phyloP scores from a whole-genome alignment of 495 filamentous ascomycete species.

The Neurospora tetraspora region DNA sequence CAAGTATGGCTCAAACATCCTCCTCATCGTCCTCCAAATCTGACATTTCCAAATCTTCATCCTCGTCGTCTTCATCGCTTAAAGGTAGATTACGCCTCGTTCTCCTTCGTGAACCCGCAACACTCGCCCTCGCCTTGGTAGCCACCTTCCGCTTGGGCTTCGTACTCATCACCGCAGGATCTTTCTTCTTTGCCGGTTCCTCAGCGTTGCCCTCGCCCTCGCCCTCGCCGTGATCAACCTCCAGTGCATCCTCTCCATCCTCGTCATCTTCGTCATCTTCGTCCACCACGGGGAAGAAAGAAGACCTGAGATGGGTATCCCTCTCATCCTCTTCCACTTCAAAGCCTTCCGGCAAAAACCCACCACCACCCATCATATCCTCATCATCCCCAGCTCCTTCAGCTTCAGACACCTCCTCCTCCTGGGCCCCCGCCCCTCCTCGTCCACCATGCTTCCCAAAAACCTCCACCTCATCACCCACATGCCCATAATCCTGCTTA shows the following conservation, averaged over 20 bases:
- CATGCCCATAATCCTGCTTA: slow-evolving; percentile 63
- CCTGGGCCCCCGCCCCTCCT: slow-evolving; percentile 12
- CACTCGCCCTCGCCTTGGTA: slow-evolving; percentile 4
- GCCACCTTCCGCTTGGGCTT: slow-evolving; percentile 11
- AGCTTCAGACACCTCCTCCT: slow-evolving; percentile 13
- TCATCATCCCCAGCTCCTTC: slow-evolving; percentile 15
- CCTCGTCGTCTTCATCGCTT: slow-evolving; percentile 16
- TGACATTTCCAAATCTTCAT: background rate
- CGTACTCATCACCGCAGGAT: slow-evolving; percentile 14
- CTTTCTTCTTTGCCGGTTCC: background rate
- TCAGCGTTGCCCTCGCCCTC: background rate
- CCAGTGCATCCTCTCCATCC: slow-evolving; percentile 19
- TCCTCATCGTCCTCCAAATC: too few relatives aligned
- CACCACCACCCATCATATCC: slow-evolving; percentile 45
- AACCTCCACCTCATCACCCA: slow-evolving; percentile 30
- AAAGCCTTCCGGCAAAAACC: slow-evolving; percentile 45
- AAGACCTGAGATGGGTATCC: slow-evolving; percentile 23
- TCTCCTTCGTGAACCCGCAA: slow-evolving; percentile 5
- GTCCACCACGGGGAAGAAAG: slow-evolving; percentile 28
- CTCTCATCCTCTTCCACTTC: slow-evolving; percentile 26
- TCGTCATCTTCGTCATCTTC: slow-evolving; percentile 31
- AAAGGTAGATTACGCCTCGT: slow-evolving; percentile 9
- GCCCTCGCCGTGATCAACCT: slow-evolving; percentile 23
- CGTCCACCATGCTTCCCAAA: slow-evolving; percentile 24
- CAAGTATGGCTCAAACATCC: too few relatives aligned